Evolutionary conservation across 1,284 basidiomycete species (phyloP), one percentile per base, ranked within the genome.

Genomic region (Fomitopsis schrenkii): DNA sequence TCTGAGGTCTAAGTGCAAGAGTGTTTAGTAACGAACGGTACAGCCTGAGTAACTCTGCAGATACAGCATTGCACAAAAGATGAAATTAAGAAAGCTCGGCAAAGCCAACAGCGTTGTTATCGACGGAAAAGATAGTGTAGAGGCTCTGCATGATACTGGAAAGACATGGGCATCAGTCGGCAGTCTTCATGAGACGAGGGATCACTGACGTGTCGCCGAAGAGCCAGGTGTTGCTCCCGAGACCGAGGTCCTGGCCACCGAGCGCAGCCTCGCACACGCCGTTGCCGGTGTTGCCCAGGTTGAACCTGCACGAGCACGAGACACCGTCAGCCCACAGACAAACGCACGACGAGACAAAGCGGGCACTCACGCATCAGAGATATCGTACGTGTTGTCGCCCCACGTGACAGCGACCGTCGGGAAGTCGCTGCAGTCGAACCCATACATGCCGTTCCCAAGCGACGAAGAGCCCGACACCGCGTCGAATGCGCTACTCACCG

Each of bases 401-500:
- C 82, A 79, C 9, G 69, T 76, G 60, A 83, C 65, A 59, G 73
- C 74, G 50, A 81, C 64, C 2, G 64, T 59, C 0, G 76, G 76
- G 45, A 74, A 67, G 14, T 68, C 40, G 63, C 74, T 58, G 60
- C 81, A 83, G 7, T 80, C 79, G 57, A 81, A 67, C 17, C 67
- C 59, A 62, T 75, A 80, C 69, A 71, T 75, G 26, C 79, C 60
- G 15, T 69, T 67, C 19, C 74, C 75, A 58, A 73, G 46, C 3
- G 22, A 69, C 59, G 67, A 62, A 54, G 80, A 68, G 44, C 80
- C 80, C 14, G 73, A 72, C 53, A 85, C 80, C 26, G 67, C 58
- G 17, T 64, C 66, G 68, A 82, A 85, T 60, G 85, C 73, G 38
- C 65, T 60, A 19, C 71, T 72, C 10, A 83, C 78, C 40, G 78